A percentile compares a stretch with the other conserved stretches of the same genome.
These are phyloP conservation scores for Umbellularia californica DNA, from an alignment of 164 flowering plant genomes.

Conservation along the genomic window DNA sequence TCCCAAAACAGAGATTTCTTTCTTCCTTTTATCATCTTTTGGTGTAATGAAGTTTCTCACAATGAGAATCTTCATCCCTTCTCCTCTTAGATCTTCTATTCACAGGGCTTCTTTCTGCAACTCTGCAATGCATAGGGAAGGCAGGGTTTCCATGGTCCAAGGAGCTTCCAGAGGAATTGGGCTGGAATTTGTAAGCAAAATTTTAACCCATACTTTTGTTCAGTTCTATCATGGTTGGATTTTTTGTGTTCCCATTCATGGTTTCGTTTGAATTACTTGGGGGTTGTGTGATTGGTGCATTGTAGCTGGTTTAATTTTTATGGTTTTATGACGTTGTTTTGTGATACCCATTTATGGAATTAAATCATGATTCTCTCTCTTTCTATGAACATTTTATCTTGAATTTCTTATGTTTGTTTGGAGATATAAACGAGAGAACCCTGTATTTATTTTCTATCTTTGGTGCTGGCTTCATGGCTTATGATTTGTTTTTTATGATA, in stretches of 20 bases:
- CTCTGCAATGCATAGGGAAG: conserved; percentile 14
- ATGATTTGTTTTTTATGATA: not conserved
- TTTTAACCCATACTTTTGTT: not conserved
- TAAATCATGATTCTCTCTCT: not conserved
- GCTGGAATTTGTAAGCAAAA: conserved; percentile 39
- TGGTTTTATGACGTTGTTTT: not conserved
- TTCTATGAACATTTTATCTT: not conserved
- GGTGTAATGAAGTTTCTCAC: not conserved
- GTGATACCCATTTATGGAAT: too few relatives aligned
- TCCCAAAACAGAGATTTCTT: too few relatives aligned
- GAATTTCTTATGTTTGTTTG: not conserved
- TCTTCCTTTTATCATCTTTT: too few relatives aligned
- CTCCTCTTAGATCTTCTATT: conserved; percentile 8
- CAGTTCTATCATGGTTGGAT: not conserved
- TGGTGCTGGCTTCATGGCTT: not conserved
- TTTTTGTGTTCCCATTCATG: not conserved
- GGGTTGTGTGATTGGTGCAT: not conserved
- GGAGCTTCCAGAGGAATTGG: conserved; percentile 49
- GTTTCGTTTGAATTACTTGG: not conserved
- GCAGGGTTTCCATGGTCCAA: conserved; percentile 42
- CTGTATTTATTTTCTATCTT: not conserved
- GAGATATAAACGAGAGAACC: not conserved
- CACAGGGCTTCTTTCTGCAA: conserved; percentile 18
- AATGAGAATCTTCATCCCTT: conserved; percentile 2
- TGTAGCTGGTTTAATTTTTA: not conserved